phyloP scores from a whole-genome alignment of 176 grass and related monocot species.

The Musa acuminata region DNA sequence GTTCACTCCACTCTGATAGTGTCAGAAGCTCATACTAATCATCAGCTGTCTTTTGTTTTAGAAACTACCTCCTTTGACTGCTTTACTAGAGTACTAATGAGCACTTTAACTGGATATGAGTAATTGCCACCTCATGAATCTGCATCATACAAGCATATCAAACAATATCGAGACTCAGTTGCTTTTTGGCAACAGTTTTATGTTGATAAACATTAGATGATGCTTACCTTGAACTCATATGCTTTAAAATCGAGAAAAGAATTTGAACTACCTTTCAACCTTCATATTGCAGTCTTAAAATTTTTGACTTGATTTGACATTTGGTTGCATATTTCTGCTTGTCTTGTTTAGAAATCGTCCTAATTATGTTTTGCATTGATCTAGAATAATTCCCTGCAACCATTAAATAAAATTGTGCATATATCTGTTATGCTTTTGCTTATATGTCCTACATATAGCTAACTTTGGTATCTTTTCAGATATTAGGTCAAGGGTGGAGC shows the following conservation, averaged over 20 bases:
- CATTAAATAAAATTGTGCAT: neutral
- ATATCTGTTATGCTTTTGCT: neutral
- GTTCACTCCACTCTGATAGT: too few species aligned
- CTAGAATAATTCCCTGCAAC: neutral
- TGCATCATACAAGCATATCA: neutral
- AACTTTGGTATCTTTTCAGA: constrained; percentile 32
- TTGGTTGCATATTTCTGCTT: neutral
- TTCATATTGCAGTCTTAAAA: neutral
- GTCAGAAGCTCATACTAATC: too few species aligned
- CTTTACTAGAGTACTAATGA: neutral
- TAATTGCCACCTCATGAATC: neutral
- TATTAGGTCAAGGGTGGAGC: constrained; percentile 34
- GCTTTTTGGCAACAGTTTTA: neutral
- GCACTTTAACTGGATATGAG: neutral
- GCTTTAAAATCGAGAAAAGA: neutral
- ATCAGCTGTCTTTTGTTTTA: too few species aligned
- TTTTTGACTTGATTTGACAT: neutral
- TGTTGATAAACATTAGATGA: neutral
- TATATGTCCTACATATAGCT: neutral
- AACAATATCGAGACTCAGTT: neutral
- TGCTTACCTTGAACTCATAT: neutral
- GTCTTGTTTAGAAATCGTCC: neutral
- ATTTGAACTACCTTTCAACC: neutral
- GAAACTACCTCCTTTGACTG: too few species aligned
- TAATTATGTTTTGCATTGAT: neutral